Evolutionary conservation across 1,139 yeast species (phyloP), one percentile per base, ranked within the genome.

Genomic region (Nakaseomyces glabratus): DNA sequence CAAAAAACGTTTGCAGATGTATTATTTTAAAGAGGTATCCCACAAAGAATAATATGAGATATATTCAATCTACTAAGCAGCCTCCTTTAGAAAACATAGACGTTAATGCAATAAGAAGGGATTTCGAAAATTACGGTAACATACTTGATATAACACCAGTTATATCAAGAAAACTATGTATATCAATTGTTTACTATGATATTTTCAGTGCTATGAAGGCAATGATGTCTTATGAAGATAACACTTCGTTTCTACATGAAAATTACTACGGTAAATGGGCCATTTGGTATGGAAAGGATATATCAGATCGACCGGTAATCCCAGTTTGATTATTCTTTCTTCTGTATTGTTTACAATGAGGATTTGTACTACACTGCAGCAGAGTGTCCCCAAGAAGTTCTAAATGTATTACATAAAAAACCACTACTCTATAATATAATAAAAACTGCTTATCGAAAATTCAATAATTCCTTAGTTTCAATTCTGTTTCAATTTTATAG

Each of bases 281-380:
- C 8, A 58, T 79, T 3, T 68, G 75, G 70, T 82, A 73, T 49
- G 85, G 82, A 0, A 69, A 67, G 35, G 94, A 82, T 52, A 71
- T 73, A 1, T 66, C 84, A 5, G 90, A 80, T 43, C 64, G 62
- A 40, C 75, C 71, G 4, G 30, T 21, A 6, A n/a, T 26, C 15
- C 30, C 21, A 6, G n/a, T n/a, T n/a, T n/a, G n/a, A n/a, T n/a
- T n/a, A n/a, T n/a, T n/a, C n/a, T n/a, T n/a, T n/a, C n/a, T n/a
- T n/a, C n/a, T n/a, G n/a, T n/a, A n/a, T n/a, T n/a, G n/a, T n/a
- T n/a, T n/a, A n/a, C n/a, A n/a, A n/a, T n/a, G n/a, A n/a, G n/a
- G n/a, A n/a, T n/a, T n/a, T n/a, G n/a, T n/a, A n/a, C n/a, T n/a
- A n/a, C n/a, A n/a, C n/a, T n/a, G n/a, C n/a, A n/a, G n/a, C n/a